A percentile compares a stretch with the other conserved stretches of the same genome.
These are phyloP conservation scores for Erodium moschatum DNA, from an alignment of 441 rosid genomes.

Conservation along the genomic window DNA sequence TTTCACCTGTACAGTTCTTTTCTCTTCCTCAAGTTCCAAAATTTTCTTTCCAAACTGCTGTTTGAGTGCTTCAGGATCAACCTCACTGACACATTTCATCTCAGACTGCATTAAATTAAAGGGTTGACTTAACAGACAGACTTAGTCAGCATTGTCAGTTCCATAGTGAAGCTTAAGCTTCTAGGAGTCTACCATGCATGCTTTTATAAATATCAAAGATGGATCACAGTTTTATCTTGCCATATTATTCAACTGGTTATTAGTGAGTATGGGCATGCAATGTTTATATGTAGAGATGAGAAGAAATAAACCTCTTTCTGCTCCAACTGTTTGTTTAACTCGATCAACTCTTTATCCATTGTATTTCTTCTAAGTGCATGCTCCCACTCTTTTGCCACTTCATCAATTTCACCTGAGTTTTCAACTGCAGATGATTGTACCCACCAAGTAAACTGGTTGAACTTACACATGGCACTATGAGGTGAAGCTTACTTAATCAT, in stretches of 20 bases:
- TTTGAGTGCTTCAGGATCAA: slow-evolving; percentile 46
- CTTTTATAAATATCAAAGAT: slow-evolving; percentile 4
- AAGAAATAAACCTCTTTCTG: slow-evolving; percentile 51
- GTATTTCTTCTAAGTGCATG: slow-evolving; percentile 45
- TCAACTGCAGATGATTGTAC: slow-evolving; percentile 28
- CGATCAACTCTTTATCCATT: slow-evolving; percentile 55
- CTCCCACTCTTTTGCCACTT: slow-evolving; percentile 58
- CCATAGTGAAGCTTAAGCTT: not conserved
- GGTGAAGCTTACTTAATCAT: slow-evolving; percentile 12
- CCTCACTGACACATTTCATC: slow-evolving; percentile 46
- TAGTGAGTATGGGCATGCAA: not conserved
- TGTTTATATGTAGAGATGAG: slow-evolving; percentile 4
- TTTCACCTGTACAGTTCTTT: slow-evolving; percentile 49
- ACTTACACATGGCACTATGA: not conserved
- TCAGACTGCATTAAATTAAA: slow-evolving; percentile 39
- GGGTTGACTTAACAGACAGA: slow-evolving; percentile 11
- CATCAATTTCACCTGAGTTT: slow-evolving; percentile 43
- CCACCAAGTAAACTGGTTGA: not conserved
- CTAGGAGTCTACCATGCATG: not conserved
- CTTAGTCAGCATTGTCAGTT: not conserved
- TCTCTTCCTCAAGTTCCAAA: slow-evolving; percentile 61
- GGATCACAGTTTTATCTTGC: not conserved
- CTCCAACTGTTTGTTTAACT: slow-evolving; percentile 51
- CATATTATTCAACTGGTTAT: not conserved
- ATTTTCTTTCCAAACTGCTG: slow-evolving; percentile 59